Evolutionary conservation across 768 basidiomycete genomes (phyloP).

Genomic region (Hysterangium stoloniferum): DNA sequence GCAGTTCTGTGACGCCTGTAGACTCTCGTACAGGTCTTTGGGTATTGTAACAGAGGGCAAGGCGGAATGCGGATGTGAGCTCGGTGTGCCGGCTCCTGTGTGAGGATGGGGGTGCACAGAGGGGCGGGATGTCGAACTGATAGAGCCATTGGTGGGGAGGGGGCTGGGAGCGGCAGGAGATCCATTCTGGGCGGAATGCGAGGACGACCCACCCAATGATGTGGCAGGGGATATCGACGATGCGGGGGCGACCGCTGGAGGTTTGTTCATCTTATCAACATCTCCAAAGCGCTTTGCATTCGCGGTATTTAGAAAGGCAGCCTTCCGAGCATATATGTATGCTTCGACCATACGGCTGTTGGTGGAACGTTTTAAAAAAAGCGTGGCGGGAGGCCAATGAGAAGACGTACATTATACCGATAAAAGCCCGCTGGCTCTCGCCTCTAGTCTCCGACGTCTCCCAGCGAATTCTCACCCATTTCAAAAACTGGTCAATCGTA

Average conservation of each 20-base stretch:
- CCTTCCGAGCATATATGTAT: conserved; percentile 54
- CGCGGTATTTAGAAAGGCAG: conserved; percentile 21
- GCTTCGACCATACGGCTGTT: conserved; percentile 72
- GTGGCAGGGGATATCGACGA: conserved; percentile 9
- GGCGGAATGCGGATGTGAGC: conserved; percentile 34
- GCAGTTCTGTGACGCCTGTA: conserved; percentile 31
- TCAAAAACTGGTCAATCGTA: conserved; percentile 61
- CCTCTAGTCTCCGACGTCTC: conserved; percentile 32
- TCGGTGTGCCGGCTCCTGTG: conserved; percentile 13
- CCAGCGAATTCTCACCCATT: conserved; percentile 71
- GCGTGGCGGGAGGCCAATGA: conserved; percentile 15
- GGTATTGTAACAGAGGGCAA: conserved; percentile 32
- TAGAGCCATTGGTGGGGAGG: conserved; percentile 40
- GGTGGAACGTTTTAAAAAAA: conserved; percentile 25
- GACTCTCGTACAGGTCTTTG: conserved; percentile 34
- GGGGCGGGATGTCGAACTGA: conserved; percentile 16
- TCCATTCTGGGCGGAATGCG: conserved; percentile 12
- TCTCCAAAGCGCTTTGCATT: conserved; percentile 1
- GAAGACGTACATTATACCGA: conserved; percentile 70
- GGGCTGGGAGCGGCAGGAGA: conserved; percentile 45
- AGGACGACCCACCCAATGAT: conserved; percentile 16
- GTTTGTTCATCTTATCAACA: conserved; percentile 7
- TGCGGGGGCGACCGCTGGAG: conserved; percentile 10
- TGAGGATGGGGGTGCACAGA: neutral
- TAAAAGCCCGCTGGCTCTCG: conserved; percentile 49